Conservation (phyloP, 2,329 filamentous ascomycete genomes). For the Cordyceps militaris region DNA sequence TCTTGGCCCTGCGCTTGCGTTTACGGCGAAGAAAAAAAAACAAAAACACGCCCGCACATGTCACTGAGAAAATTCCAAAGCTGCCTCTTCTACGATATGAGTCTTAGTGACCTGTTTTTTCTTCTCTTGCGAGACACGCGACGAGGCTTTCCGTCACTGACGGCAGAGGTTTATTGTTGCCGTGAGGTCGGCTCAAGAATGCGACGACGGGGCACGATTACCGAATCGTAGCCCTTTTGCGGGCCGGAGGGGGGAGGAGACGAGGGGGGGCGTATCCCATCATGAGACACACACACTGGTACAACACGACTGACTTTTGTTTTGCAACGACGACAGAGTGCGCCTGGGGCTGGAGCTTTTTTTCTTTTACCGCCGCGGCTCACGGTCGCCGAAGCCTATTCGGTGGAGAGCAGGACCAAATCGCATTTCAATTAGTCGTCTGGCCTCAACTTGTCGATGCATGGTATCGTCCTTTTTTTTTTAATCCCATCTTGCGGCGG, state of each 20-base stretch:
- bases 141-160: background rate
- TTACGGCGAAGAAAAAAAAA: background rate
- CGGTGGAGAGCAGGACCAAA: background rate
- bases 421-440: background rate
- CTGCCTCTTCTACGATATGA: too few relatives aligned
- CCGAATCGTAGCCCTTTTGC: slow-evolving; percentile 13
- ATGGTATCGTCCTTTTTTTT: background rate
- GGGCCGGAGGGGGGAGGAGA: background rate
- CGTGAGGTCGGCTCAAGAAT: slow-evolving; percentile 12
- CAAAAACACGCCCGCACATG: background rate
- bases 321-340: background rate
- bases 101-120: too few relatives aligned
- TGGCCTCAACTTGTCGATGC: background rate
- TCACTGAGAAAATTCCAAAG: background rate
- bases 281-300: slow-evolving; percentile 4
- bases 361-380: background rate
- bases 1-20: background rate
- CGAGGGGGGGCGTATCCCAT: background rate
- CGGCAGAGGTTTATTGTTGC: background rate
- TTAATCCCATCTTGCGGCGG: background rate
- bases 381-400: background rate
- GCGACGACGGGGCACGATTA: slow-evolving; percentile 13
- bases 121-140: too few relatives aligned
- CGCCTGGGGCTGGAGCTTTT: too few relatives aligned
- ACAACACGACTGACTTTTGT: background rate